Base-by-base conservation (phyloP, 2,329 filamentous ascomycete genomes). In the Teratosphaeria zuluensis region DNA sequence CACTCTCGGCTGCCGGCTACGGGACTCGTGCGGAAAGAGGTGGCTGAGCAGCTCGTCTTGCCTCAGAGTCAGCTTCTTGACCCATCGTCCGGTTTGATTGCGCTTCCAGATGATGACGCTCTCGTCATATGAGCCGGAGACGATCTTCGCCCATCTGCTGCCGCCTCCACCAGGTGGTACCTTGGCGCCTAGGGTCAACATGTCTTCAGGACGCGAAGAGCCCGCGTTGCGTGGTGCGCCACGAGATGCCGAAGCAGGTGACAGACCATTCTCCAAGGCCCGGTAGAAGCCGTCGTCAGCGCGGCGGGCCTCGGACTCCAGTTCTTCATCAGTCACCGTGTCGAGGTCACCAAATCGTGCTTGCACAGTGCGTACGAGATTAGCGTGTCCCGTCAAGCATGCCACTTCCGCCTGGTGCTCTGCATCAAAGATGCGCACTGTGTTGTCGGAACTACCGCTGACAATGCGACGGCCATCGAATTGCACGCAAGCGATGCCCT, bases 401-500 rank as follows among this genome's bases (percentile, higher is more conserved):
- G 92, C 92, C 5, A 97, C 90, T 73, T 97, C 92, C 11, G 94
- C 86, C 3, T 89, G 88, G 0, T 90, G 91, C 53, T 84, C 82
- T 52, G 88, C 86, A 70, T 97, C 94, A 71, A 95, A 99, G 21
- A 99, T 94, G 65, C 94, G 91, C 33, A 99, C 90, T 48, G 94
- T 92, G 70, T 95, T 91, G 72, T 99, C 94, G 66, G 92, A 96
- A 73, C 92, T 96, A 2, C 94, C 94, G 66, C 90, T 96, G 56
- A 99, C 90, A 62, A 99, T 95, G 21, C 94, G 84, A 55, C 90
- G 85, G 30, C 90, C 91, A 70, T 99, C 94, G 69, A 94, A 97
- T 73, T 99, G 92, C 16, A 99, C 92, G 72, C 94, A 99, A 2
- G 94, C 94, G 66, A 99, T 97, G 33, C 94, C 94, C 72, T 99